Conservation (phyloP, 345 rosid genomes). For the Sonneratia caseolaris region DNA sequence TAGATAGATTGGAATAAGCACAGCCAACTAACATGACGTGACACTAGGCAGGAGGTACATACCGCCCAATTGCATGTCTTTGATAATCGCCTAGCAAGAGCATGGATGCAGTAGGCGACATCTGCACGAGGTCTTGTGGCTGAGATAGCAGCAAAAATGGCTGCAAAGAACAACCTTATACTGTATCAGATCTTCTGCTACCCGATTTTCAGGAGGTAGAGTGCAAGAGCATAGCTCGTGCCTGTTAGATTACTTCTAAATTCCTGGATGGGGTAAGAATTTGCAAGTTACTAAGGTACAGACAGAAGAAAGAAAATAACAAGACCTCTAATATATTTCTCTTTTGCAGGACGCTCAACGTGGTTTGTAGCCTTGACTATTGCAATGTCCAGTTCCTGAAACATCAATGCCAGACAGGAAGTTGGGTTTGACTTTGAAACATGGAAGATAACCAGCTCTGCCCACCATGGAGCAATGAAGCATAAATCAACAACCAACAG, state of each 20-base stretch:
- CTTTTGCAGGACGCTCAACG: conserved; percentile 83
- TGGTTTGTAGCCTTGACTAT: conserved; percentile 96
- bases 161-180: conserved; percentile 30
- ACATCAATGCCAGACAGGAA: conserved; percentile 6
- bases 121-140: conserved; percentile 98
- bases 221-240: neutral
- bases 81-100: conserved; percentile 71
- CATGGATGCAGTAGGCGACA: conserved; percentile 97
- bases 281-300: neutral
- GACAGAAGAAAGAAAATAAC: neutral
- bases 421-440: neutral
- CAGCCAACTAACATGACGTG: neutral
- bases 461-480: neutral
- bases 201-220: neutral
- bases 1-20: neutral
- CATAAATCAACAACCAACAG: neutral
- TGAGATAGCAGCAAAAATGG: conserved; percentile 79
- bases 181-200: neutral
- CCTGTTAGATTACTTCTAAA: neutral
- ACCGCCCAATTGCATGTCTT: conserved; percentile 99
- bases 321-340: conserved; percentile 73
- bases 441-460: neutral
- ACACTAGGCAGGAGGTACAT: conserved; percentile 15
- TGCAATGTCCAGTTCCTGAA: conserved; percentile 90
- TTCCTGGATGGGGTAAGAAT: neutral